Base-by-base conservation (phyloP, 2,329 filamentous ascomycete species). In the Periconia sp. region DNA sequence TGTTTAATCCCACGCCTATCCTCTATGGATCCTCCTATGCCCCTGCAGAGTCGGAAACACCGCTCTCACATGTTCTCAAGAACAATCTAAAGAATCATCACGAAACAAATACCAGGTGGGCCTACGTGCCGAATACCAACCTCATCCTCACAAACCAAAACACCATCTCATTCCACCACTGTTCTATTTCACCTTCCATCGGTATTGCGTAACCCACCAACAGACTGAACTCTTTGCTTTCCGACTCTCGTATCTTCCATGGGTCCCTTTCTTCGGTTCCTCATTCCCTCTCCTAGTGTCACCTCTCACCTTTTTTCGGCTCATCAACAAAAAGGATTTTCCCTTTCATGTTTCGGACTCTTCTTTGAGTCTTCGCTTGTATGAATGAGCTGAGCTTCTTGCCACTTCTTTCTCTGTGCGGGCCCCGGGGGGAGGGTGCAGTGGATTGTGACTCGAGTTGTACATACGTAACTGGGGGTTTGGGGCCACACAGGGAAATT, bases 61-160 rank as follows among this genome's bases (percentile, higher is more conserved):
- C 53, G 63, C 67, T 65, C 61, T 60, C 58, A 56, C 43, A 58
- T 57, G 59, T 62, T 61, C 58, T 51, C 58, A 37, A 58, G 56
- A 62, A 63, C 60, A 59, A 70, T 66, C 65, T 68, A 64, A 46
- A 62, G 49, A 64, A 64, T 59, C 62, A 69, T 68, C 59, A 71
- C 65, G 65, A 70, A 65, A 57, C 53, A 70, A 60, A 60, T 67
- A 68, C 61, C 59, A 51, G 37, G 46, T 50, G 56, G 69, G 69
- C 57, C 64, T 67, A 69, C 63, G 68, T 57, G 61, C 68, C 67
- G 63, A 27, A 49, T 41, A 48, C 61, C 54, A 20, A 62, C 55
- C 59, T 51, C 60, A 57, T 56, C 54, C 58, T 55, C 50, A 55
- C 55, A 60, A 45, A 53, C 45, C 45, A 43, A 37, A 35, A 46